A percentile compares a stretch with the other conserved stretches of the same genome.
Evolutionary conservation across 2,329 filamentous ascomycete species (phyloP).

Genomic region (Lecanicillium sp.): DNA sequence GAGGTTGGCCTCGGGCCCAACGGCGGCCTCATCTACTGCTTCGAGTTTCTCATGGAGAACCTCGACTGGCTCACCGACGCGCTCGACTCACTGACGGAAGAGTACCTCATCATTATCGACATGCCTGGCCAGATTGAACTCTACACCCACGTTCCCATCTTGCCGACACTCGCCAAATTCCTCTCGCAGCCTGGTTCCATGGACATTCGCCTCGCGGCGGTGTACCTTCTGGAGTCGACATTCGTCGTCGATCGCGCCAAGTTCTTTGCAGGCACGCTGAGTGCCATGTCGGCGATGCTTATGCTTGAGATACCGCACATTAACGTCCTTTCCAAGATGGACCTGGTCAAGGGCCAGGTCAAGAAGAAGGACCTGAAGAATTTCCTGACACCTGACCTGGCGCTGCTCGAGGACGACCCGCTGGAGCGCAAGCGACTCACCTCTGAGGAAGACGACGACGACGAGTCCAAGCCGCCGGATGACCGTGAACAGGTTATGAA

Average conservation of each 20-base stretch:
- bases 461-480: constrained; percentile 50
- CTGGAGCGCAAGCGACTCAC: constrained; percentile 37
- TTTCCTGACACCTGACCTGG: constrained; percentile 80
- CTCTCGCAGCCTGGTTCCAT: constrained; percentile 71
- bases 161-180: constrained; percentile 76
- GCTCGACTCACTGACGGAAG: constrained; percentile 79
- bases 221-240: constrained; percentile 90
- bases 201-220: constrained; percentile 85
- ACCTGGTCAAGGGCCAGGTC: constrained; percentile 84
- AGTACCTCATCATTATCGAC: constrained; percentile 95
- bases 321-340: constrained; percentile 97
- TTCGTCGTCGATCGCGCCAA: constrained; percentile 95
- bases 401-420: constrained; percentile 73
- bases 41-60: constrained; percentile 92
- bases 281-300: constrained; percentile 97
- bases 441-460: constrained; percentile 36
- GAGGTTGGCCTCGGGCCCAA: constrained; percentile 87
- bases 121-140: constrained; percentile 99
- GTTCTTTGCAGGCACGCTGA: constrained; percentile 92
- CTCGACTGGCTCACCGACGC: constrained; percentile 84
- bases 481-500: constrained; percentile 66
- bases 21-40: constrained; percentile 90
- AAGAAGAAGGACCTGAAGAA: constrained; percentile 81
- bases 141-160: constrained; percentile 91
- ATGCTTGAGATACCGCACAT: constrained; percentile 96